Evolutionary conservation across 768 basidiomycete genomes (phyloP).

Genomic region (Boletales sp.): DNA sequence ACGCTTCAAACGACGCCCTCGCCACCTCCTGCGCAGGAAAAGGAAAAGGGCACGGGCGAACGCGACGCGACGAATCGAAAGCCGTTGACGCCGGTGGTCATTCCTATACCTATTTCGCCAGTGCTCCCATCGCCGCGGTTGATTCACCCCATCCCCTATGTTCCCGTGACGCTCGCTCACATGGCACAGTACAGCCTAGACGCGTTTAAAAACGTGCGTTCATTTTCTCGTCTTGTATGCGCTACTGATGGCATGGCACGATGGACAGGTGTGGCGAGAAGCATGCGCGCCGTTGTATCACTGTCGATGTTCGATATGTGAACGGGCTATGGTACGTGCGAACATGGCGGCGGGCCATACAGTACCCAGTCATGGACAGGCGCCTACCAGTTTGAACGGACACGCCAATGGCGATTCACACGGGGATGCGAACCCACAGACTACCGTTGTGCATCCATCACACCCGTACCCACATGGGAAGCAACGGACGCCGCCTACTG

Average conservation of each 20-base stretch:
- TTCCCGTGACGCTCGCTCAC: constrained; percentile 54
- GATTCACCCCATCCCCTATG: constrained; percentile 63
- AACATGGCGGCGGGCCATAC: constrained; percentile 41
- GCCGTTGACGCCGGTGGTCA: constrained; percentile 27
- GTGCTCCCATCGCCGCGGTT: constrained; percentile 59
- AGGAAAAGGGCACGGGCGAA: constrained; percentile 33
- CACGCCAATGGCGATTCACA: background rate
- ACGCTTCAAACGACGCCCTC: constrained; percentile 79
- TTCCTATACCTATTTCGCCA: constrained; percentile 48
- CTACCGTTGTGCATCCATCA: background rate
- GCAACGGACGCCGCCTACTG: constrained; percentile 10
- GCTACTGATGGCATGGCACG: constrained; percentile 2
- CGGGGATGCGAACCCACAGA: constrained; percentile 5
- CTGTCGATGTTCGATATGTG: constrained; percentile 71
- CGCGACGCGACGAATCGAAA: constrained; percentile 9
- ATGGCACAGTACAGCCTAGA: constrained; percentile 58
- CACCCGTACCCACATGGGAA: constrained; percentile 4
- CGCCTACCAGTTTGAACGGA: constrained; percentile 5
- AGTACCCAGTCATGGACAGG: constrained; percentile 27
- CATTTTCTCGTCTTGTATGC: background rate
- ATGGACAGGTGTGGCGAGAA: constrained; percentile 63
- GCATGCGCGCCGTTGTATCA: constrained; percentile 69
- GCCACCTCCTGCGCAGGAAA: constrained; percentile 51
- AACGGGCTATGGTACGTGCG: constrained; percentile 56
- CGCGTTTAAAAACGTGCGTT: constrained; percentile 51